Evolutionary conservation across 352 stramenopile species (phyloP).

Genomic region (Phytopythium sindhum): DNA sequence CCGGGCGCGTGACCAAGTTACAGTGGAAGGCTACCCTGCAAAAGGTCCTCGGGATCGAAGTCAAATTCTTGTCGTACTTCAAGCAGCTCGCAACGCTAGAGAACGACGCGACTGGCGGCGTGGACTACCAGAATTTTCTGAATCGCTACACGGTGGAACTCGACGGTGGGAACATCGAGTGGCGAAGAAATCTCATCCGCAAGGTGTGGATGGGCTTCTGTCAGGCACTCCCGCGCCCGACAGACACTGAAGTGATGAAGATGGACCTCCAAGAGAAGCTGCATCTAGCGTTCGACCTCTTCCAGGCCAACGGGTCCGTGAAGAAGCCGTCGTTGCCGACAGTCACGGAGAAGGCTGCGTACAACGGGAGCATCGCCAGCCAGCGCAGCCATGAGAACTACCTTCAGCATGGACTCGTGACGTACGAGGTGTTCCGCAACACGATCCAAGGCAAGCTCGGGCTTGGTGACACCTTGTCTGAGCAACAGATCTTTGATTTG

Average conservation of each 20-base stretch:
- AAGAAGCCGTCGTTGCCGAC: constrained; percentile 19
- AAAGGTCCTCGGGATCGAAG: constrained; percentile 55
- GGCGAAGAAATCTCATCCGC: constrained; percentile 59
- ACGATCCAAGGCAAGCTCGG: constrained; percentile 65
- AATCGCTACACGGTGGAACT: constrained; percentile 74
- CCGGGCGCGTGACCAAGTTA: constrained; percentile 54
- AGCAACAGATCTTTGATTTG: constrained; percentile 91
- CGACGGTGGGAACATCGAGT: constrained; percentile 53
- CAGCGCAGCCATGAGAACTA: constrained; percentile 47
- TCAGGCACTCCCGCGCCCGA: constrained; percentile 38
- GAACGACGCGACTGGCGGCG: constrained; percentile 22
- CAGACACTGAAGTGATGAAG: constrained; percentile 36
- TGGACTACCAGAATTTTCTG: constrained; percentile 77
- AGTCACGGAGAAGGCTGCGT: constrained; percentile 20
- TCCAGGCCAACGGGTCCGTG: constrained; percentile 27
- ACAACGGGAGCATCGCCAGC: constrained; percentile 22
- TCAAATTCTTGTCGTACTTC: constrained; percentile 72
- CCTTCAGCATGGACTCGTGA: constrained; percentile 48
- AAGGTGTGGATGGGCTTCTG: constrained; percentile 74
- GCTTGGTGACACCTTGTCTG: constrained; percentile 61
- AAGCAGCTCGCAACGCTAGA: constrained; percentile 49
- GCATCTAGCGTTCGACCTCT: constrained; percentile 68
- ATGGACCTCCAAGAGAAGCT: constrained; percentile 63
- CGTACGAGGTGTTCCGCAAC: constrained; percentile 74
- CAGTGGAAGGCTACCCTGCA: constrained; percentile 66